phyloP scores from a whole-genome alignment of 2,329 filamentous ascomycete genomes.

The Ceratocystis huliohia region DNA sequence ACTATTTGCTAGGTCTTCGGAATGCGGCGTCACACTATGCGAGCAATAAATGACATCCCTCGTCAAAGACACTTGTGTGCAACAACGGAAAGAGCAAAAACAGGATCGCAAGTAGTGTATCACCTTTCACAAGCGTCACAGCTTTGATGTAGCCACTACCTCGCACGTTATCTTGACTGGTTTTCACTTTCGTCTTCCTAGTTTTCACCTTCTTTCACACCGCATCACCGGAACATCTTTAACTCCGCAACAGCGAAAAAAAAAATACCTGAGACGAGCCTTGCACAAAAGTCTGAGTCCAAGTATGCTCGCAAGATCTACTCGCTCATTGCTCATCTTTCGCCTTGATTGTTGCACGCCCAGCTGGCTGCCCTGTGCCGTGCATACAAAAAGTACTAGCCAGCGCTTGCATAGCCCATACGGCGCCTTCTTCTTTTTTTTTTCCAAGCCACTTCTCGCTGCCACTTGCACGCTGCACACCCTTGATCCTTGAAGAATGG shows the following conservation, averaged over 20 bases:
- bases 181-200: background rate
- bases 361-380: conserved; percentile 1
- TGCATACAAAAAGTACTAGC: conserved; percentile 3
- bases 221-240: background rate
- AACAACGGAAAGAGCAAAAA: background rate
- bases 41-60: conserved; percentile 1
- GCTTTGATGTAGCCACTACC: background rate
- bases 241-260: background rate
- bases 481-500: conserved; percentile 1
- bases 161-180: background rate
- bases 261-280: background rate
- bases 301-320: background rate
- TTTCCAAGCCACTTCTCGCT: conserved; percentile 3
- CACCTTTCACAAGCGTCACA: background rate
- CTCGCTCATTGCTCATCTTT: background rate
- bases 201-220: background rate
- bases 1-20: conserved; percentile 5
- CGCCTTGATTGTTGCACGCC: conserved; percentile 2
- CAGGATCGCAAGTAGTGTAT: background rate
- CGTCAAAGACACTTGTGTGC: background rate
- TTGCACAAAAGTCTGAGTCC: background rate
- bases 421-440: background rate
- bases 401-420: conserved; percentile 3
- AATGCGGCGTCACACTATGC: conserved; percentile 3
- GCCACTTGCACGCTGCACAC: conserved; percentile 7